Conservation (phyloP, 257 asterid genomes). For the Solanum tacnaense region DNA sequence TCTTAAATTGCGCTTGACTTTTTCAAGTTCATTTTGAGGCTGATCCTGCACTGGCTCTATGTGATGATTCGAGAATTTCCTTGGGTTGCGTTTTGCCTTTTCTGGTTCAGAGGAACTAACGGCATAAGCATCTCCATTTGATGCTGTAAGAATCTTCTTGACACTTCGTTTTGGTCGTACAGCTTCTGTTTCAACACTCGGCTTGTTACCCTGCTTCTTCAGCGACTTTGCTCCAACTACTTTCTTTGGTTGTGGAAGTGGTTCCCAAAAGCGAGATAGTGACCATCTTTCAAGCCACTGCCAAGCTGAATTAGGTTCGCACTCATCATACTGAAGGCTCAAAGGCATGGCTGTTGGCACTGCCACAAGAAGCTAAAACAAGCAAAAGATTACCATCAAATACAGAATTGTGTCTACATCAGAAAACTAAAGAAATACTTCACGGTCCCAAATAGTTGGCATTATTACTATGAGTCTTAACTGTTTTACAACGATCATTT, state of each 20-base stretch:
- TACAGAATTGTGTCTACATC: background rate
- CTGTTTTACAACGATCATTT: background rate
- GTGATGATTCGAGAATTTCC: slow-evolving; percentile 4
- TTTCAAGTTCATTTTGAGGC: slow-evolving; percentile 42
- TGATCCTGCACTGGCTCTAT: slow-evolving; percentile 12
- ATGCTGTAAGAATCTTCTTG: slow-evolving; percentile 40
- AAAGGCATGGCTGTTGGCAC: slow-evolving; percentile 76
- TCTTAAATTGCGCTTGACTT: slow-evolving; percentile 57
- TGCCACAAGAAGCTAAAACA: slow-evolving; percentile 51
- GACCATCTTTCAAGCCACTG: slow-evolving; percentile 97
- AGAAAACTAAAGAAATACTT: background rate
- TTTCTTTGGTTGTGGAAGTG: slow-evolving; percentile 35
- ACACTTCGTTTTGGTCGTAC: slow-evolving; percentile 57
- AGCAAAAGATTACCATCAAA: background rate
- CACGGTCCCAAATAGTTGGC: background rate
- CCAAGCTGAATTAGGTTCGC: slow-evolving; percentile 72
- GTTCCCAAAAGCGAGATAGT: slow-evolving; percentile 58
- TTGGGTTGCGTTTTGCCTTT: slow-evolving; percentile 15
- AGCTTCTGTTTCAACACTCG: slow-evolving; percentile 31
- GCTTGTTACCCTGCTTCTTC: slow-evolving; percentile 30
- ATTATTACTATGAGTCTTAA: background rate
- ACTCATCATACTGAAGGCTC: slow-evolving; percentile 68
- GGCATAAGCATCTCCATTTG: slow-evolving; percentile 40
- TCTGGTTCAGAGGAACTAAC: slow-evolving; percentile 24
- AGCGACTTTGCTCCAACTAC: slow-evolving; percentile 34